Evolutionary conservation across 305 asterid species (phyloP).

Genomic region (Fraxinus albicans): DNA sequence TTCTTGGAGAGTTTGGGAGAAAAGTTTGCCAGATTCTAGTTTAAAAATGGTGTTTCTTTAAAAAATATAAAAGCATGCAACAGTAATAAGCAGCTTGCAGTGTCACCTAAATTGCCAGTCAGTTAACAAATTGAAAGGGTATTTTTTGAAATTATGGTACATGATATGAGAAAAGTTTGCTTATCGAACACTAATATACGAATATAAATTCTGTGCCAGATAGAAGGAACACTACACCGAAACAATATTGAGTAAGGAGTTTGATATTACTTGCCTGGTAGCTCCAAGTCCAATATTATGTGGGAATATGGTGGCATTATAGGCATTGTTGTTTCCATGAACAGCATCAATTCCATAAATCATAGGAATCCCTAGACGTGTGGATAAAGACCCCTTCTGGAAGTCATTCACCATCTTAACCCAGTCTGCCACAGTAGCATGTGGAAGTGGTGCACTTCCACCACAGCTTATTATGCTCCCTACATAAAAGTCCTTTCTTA

Average conservation of each 20-base stretch:
- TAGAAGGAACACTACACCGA: not conserved
- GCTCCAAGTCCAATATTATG: constrained; percentile 52
- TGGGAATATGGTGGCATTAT: constrained; percentile 47
- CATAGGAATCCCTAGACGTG: constrained; percentile 48
- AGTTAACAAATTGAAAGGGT: not conserved
- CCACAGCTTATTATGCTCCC: constrained; percentile 90
- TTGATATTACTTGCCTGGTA: constrained; percentile 35
- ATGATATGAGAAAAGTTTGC: not conserved
- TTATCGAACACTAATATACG: not conserved
- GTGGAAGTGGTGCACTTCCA: constrained; percentile 69
- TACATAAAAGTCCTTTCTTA: constrained; percentile 25
- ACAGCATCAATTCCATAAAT: constrained; percentile 49
- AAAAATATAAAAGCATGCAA: not conserved
- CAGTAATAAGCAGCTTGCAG: not conserved
- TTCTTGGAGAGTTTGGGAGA: not conserved
- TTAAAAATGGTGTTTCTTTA: too few relatives aligned
- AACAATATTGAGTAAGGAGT: not conserved
- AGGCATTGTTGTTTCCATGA: constrained; percentile 46
- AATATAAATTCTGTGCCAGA: not conserved
- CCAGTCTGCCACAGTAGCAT: constrained; percentile 67
- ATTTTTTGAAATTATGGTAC: not conserved
- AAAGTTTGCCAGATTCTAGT: too few relatives aligned
- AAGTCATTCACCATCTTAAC: constrained; percentile 43
- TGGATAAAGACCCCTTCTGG: constrained; percentile 41
- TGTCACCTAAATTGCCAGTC: not conserved